These are phyloP conservation scores for Avicennia marina DNA, from an alignment of 257 asterid genomes.

Conservation along the genomic window DNA sequence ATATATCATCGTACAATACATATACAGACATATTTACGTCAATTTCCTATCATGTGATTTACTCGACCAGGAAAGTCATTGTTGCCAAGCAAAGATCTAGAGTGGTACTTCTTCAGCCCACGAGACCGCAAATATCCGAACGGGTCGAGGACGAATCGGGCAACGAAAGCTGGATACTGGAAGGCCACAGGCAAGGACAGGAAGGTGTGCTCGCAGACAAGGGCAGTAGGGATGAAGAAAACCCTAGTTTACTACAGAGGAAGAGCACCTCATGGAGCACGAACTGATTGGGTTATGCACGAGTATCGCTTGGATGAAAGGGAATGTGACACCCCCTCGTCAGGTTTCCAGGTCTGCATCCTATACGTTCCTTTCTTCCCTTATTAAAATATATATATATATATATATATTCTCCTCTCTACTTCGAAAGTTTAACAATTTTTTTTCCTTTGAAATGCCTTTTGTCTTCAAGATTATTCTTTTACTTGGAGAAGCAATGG, in stretches of 20 bases:
- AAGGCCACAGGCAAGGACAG: conserved; percentile 98
- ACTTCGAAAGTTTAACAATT: too few species aligned
- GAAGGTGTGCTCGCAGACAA: conserved; percentile 71
- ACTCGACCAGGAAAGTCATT: conserved; percentile 93
- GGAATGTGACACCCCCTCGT: conserved; percentile 64
- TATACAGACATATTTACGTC: too few species aligned
- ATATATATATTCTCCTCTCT: too few species aligned
- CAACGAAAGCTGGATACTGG: conserved; percentile 96
- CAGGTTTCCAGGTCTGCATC: conserved; percentile 90
- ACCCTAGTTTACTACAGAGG: conserved; percentile 96
- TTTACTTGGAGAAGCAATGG: too few species aligned
- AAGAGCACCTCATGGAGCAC: conserved; percentile 95
- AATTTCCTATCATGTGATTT: too few species aligned
- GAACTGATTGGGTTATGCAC: conserved; percentile 99
- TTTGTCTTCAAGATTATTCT: too few species aligned
- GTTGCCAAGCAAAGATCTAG: conserved; percentile 95
- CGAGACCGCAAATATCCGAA: conserved; percentile 95
- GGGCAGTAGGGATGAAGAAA: conserved; percentile 95
- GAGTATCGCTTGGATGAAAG: conserved; percentile 90
- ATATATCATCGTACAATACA: too few species aligned
- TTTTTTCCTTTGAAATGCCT: too few species aligned
- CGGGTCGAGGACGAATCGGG: conserved; percentile 94
- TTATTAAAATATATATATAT: too few species aligned
- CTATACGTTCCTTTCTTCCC: too few species aligned
- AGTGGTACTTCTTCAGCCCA: conserved; percentile 97